These are phyloP conservation scores for Tephrocybe sp. DNA, from an alignment of 768 basidiomycete genomes.

Conservation along the genomic window DNA sequence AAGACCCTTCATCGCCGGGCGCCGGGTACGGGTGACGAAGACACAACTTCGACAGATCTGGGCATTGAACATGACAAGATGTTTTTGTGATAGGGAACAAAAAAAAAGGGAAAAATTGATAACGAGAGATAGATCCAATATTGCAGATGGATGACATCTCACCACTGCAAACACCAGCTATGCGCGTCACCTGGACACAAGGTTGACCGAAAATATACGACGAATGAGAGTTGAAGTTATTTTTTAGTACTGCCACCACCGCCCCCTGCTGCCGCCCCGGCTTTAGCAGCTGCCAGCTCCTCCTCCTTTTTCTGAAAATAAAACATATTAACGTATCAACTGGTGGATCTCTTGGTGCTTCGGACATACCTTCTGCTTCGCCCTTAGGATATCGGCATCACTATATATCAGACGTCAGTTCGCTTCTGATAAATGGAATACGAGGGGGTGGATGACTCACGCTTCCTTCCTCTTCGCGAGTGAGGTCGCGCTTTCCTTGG, in stretches of 20 bases:
- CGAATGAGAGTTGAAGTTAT: slow-evolving; percentile 30
- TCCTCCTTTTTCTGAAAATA: slow-evolving; percentile 53
- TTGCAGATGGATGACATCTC: too few species aligned
- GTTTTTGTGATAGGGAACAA: too few species aligned
- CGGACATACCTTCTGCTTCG: slow-evolving; percentile 71
- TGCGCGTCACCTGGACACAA: slow-evolving; percentile 8
- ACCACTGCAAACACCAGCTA: too few species aligned
- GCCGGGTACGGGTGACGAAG: not conserved
- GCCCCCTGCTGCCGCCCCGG: too few species aligned
- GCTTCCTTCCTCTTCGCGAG: slow-evolving; percentile 73
- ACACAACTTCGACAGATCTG: not conserved
- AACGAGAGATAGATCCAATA: slow-evolving; percentile 2
- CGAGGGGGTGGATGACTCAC: slow-evolving; percentile 48
- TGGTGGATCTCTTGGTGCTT: slow-evolving; percentile 5
- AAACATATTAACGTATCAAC: slow-evolving; percentile 3
- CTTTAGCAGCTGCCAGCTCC: slow-evolving; percentile 33
- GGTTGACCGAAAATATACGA: slow-evolving; percentile 11
- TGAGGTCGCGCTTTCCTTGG: slow-evolving; percentile 63
- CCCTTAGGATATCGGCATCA: slow-evolving; percentile 71
- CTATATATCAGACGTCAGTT: slow-evolving; percentile 36
- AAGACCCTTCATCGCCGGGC: not conserved
- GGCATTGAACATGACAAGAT: too few species aligned
- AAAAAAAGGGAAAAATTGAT: too few species aligned
- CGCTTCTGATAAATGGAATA: slow-evolving; percentile 3
- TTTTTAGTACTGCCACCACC: slow-evolving; percentile 29